Base-by-base conservation (phyloP, 2,329 filamentous ascomycete genomes). In the Aspergillus ruber region DNA sequence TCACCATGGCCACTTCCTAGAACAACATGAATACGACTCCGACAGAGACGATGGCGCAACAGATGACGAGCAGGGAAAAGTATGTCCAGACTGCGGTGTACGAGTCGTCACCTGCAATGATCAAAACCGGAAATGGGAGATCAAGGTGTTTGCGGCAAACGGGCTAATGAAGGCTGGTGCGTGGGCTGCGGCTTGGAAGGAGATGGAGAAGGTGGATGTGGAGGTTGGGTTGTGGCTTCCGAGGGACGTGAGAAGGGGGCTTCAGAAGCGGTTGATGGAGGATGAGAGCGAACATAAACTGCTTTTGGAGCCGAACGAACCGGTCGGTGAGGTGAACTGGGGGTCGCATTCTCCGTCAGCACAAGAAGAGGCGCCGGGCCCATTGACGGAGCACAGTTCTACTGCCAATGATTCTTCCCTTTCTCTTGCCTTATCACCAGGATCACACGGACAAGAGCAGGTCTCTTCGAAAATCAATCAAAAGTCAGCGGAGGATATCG, bases 141-240 rank as follows among this genome's bases (percentile, higher is more conserved):
- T 97, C 65, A 93, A 90, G 62, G 84, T 97, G 1, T 98, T 91
- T 61, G 93, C 93, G 1, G 91, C 90, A 45, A 98, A 97, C 66
- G 93, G 93, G 0, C 73, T 97, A 42, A 95, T 98, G 88, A 82
- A 84, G 49, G 84, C 88, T 4, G 89, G 89, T 0, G 91, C 93
- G 0, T 98, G 93, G 93, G 81, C 82, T 4, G 90, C 90, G 2
- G 91, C 88, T 49, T 98, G 91, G 91, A 86, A 82, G 57, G 91
- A 97, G 68, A 98, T 98, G 93, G 93, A 98, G 70, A 81, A 91
- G n/a, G 88, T 97, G 0, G 93, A 98, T 62, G 88, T 95, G 1
- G 91, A 97, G 67, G 81, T 98, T 45, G 82, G 87, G 58, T 86
- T 93, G 3, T 81, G 77, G 74, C 70, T 84, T 21, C 74, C 75